Evolutionary conservation across 257 asterid genomes (phyloP).

Genomic region (Fraxinus anomala): DNA sequence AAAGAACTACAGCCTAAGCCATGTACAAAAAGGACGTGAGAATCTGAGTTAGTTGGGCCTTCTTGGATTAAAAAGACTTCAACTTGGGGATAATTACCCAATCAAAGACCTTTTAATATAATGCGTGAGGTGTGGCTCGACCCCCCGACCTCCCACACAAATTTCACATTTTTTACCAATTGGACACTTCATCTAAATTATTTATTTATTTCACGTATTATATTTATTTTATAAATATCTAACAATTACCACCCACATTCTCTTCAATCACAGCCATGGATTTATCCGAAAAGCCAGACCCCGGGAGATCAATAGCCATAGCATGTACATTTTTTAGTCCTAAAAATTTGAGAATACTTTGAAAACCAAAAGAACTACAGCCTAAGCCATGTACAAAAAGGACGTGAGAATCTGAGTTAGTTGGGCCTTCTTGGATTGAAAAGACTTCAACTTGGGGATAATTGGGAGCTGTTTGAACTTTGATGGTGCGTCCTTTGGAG

Average conservation of each 20-base stretch:
- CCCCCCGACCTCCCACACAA: no score
- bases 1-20: conserved; percentile 84
- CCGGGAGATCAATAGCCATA: conserved; percentile 80
- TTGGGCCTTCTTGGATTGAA: conserved; percentile 62
- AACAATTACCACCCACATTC: conserved; percentile 34
- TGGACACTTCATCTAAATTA: no score
- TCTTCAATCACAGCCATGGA: conserved; percentile 62
- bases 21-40: conserved; percentile 63
- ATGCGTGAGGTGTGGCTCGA: no score
- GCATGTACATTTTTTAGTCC: conserved; percentile 54
- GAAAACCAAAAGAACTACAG: conserved; percentile 74
- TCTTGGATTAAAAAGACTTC: conserved; percentile 71
- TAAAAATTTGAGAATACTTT: conserved; percentile 44
- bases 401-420: conserved; percentile 48
- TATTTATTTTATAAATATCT: no score
- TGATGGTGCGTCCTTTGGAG: conserved; percentile 66
- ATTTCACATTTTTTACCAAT: no score
- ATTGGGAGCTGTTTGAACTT: conserved; percentile 67
- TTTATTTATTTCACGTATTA: no score
- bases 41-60: conserved; percentile 52
- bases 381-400: conserved; percentile 77
- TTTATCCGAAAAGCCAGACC: conserved; percentile 91
- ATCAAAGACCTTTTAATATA: no score
- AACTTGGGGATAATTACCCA: no score
- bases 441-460: conserved; percentile 67